Evolutionary conservation across 2,329 filamentous ascomycete species (phyloP).

Genomic region (Xylaria digitata): DNA sequence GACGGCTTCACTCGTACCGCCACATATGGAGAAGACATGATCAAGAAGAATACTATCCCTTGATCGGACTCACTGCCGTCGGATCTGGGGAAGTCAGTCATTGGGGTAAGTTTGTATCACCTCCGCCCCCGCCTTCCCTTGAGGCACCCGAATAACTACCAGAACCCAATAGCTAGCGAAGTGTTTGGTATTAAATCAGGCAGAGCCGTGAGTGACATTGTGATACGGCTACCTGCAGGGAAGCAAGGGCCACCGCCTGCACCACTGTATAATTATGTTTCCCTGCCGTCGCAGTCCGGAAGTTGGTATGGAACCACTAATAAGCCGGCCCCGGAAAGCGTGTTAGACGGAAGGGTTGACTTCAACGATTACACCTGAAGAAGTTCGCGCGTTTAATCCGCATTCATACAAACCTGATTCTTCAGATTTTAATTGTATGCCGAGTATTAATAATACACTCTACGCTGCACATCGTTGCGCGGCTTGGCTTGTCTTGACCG

Average conservation of each 20-base stretch:
- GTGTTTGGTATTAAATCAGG: neutral
- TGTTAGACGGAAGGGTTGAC: neutral
- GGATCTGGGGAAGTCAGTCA: neutral
- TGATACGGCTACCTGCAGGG: neutral
- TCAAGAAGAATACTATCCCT: conserved; percentile 2
- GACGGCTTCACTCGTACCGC: neutral
- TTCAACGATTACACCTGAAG: too few species aligned
- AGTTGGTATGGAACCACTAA: conserved; percentile 2
- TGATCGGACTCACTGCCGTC: neutral
- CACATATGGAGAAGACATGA: neutral
- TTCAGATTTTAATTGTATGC: too few species aligned
- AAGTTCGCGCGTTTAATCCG: too few species aligned
- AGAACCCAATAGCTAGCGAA: neutral
- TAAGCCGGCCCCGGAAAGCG: too few species aligned
- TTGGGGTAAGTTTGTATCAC: neutral
- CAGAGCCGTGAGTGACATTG: neutral
- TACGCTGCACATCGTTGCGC: too few species aligned
- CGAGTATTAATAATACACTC: too few species aligned
- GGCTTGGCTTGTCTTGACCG: too few species aligned
- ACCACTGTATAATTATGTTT: neutral
- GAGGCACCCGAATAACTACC: neutral
- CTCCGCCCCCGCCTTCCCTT: neutral
- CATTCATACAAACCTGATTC: too few species aligned
- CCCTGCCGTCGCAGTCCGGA: neutral
- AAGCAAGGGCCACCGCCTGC: neutral